These are phyloP conservation scores for Colletotrichum falcatum DNA, from an alignment of 2,329 filamentous ascomycete genomes.

Conservation along the genomic window DNA sequence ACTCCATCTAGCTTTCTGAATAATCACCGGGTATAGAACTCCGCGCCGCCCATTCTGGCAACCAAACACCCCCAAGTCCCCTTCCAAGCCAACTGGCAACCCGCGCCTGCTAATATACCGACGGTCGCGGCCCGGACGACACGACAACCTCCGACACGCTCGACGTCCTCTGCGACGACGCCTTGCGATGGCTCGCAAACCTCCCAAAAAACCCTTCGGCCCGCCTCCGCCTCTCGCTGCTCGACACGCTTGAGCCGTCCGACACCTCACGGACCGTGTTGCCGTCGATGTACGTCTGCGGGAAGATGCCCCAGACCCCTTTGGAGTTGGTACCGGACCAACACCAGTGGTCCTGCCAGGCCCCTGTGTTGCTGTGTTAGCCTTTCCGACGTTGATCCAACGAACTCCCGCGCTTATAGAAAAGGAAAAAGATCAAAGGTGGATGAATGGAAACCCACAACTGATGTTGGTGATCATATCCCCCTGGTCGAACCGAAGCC, in stretches of 20 bases:
- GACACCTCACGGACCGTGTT: slow-evolving; percentile 56
- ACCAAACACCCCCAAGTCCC: background rate
- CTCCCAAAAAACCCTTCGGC: slow-evolving; percentile 49
- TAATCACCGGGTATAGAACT: slow-evolving; percentile 27
- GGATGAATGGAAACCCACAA: slow-evolving; percentile 55
- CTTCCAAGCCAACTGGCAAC: background rate
- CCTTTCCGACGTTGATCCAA: background rate
- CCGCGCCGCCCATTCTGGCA: background rate
- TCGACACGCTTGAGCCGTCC: slow-evolving; percentile 48
- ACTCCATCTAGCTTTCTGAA: background rate
- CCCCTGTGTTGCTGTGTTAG: slow-evolving; percentile 48
- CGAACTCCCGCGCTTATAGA: background rate
- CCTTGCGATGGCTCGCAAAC: slow-evolving; percentile 49
- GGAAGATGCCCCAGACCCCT: slow-evolving; percentile 66
- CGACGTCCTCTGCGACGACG: slow-evolving; percentile 46
- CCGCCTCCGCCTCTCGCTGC: slow-evolving; percentile 51
- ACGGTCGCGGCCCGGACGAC: slow-evolving; percentile 23
- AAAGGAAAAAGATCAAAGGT: background rate
- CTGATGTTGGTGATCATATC: slow-evolving; percentile 75
- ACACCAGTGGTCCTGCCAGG: slow-evolving; percentile 65
- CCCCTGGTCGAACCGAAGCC: slow-evolving; percentile 74
- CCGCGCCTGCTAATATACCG: slow-evolving; percentile 14
- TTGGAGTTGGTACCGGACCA: slow-evolving; percentile 66
- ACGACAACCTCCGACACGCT: slow-evolving; percentile 48
- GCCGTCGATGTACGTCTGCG: slow-evolving; percentile 61